Conservation (phyloP, 2,329 filamentous ascomycete genomes). For the Scedosporium apiospermum region DNA sequence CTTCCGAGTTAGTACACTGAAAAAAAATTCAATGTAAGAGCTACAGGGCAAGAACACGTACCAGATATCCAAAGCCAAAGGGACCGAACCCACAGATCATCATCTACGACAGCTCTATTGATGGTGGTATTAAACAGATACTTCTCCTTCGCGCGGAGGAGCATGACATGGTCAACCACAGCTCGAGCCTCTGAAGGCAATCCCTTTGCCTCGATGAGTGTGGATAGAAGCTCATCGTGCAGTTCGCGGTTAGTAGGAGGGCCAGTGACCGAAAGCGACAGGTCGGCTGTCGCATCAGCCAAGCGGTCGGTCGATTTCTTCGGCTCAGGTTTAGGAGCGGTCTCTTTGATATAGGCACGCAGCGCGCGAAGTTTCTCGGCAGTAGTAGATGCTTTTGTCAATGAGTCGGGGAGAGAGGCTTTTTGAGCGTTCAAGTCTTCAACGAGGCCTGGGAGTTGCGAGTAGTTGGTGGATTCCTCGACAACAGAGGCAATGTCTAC, state of each 20-base stretch:
- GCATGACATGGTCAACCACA: conserved; percentile 46
- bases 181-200: conserved; percentile 42
- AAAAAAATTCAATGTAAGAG: background rate
- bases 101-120: conserved; percentile 58
- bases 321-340: background rate
- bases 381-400: conserved; percentile 29
- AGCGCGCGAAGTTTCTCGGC: conserved; percentile 40
- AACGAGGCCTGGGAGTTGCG: conserved; percentile 22
- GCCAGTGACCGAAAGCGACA: conserved; percentile 24
- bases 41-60: conserved; percentile 22
- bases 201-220: conserved; percentile 32
- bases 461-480: conserved; percentile 27
- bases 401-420: conserved; percentile 28
- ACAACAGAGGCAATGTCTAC: conserved; percentile 31
- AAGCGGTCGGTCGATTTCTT: conserved; percentile 10
- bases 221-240: conserved; percentile 44
- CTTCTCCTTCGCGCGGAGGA: conserved; percentile 49
- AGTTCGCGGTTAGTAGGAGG: conserved; percentile 32
- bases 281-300: conserved; percentile 23
- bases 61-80: conserved; percentile 70
- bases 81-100: conserved; percentile 66
- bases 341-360: conserved; percentile 24
- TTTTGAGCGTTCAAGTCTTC: conserved; percentile 26
- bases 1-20: background rate
- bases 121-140: conserved; percentile 55